A percentile compares a stretch with the other conserved stretches of the same genome.
phyloP scores from a whole-genome alignment of 2,329 filamentous ascomycete genomes.

The Bipolaris oryzae region DNA sequence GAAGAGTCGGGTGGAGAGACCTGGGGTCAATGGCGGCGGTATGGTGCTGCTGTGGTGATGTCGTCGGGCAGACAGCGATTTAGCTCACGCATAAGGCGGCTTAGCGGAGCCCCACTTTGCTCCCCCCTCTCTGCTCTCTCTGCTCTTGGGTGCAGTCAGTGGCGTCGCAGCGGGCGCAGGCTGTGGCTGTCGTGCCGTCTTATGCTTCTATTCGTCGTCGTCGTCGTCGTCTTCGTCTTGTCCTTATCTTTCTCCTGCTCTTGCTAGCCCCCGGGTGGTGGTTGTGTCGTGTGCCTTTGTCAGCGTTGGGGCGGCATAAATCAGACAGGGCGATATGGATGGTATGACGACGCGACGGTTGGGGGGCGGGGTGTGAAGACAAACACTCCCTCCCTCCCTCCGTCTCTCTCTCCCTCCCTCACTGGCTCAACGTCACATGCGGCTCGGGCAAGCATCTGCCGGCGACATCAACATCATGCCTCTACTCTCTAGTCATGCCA shows the following conservation, averaged over 20 bases:
- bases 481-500: not conserved
- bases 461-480: no score
- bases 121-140: constrained; percentile 14
- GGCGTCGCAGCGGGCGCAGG: constrained; percentile 17
- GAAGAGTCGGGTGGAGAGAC: constrained; percentile 1
- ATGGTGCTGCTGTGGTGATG: constrained; percentile 25
- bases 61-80: constrained; percentile 32
- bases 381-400: not conserved
- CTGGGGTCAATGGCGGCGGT: constrained; percentile 26
- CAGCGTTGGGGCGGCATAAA: not conserved
- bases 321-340: constrained; percentile 3
- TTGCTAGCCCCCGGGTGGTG: constrained; percentile 1
- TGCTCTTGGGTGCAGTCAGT: constrained; percentile 19
- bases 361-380: constrained; percentile 10
- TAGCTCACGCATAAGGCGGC: constrained; percentile 35
- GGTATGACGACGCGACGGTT: constrained; percentile 19
- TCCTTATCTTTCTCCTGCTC: not conserved
- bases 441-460: not conserved
- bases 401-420: not conserved
- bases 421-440: not conserved
- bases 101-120: constrained; percentile 30
- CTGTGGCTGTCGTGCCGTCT: not conserved
- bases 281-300: constrained; percentile 4
- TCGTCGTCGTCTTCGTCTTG: not conserved
- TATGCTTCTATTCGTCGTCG: no score